Base-by-base conservation (phyloP, 805 yeast species). In the Soucietia sequanensis region DNA sequence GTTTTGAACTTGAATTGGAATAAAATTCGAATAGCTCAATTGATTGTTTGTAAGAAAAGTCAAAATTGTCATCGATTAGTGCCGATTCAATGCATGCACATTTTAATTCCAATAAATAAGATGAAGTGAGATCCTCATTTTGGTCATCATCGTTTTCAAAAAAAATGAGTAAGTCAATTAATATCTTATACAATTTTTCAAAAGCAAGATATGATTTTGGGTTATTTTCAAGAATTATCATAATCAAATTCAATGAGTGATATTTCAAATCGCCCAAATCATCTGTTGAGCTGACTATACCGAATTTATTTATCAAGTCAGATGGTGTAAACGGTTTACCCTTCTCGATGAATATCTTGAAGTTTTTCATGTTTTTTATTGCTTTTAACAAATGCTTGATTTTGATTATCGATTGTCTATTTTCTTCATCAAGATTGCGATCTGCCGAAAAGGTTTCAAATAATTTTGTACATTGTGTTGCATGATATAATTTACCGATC, bases 81-180 rank as follows among this genome's bases (percentile, higher is more conserved):
- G 95, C 77, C 29, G 81, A 70, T 44, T 84, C 87, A 15, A 87
- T 76, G 46, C 86, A 81, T 26, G 76, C 67, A 11, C 69, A 58
- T 35, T 66, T 54, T 5, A 75, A 41, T 33, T 52, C 50, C 12
- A 58, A 53, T 24, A 68, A 58, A 31, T 50, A 54, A 25, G 50
- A 46, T 6, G 41, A 39, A 10, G 37, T 13, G 10, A 38, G 37
- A 28, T 42, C 42, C 2, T 40, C 38, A 9, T 40, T 23, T 14
- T 34, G 29, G 2, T 33, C 23, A 16, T 35, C 35, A 14, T 37
- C 34, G 4, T 57, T 39, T 6, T 58, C 54, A 13, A 75, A 52
- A 9, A 69, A 81, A 2, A 58, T 43, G 2, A 64, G 51, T 22
- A 81, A 48, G 27, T 68, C 67, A 25, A 55, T 53, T 16, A 73